Percentiles rank a stretch among this genome's conserved stretches.
These are phyloP conservation scores for Hydnomerulius pinastri DNA, from an alignment of 768 basidiomycete genomes.

Conservation along the genomic window DNA sequence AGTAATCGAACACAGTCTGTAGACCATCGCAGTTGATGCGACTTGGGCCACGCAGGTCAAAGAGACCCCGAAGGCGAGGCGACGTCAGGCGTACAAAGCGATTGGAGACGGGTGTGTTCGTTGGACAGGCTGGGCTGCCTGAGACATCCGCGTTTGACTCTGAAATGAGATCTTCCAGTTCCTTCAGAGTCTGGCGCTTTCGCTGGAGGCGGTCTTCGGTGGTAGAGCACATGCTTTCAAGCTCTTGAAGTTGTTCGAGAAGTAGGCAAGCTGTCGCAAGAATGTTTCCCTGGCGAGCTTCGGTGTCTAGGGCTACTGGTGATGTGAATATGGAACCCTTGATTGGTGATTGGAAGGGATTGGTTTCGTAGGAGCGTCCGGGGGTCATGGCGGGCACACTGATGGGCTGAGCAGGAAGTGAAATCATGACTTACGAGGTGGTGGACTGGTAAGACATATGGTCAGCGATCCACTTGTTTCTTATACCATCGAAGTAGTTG, in stretches of 20 bases:
- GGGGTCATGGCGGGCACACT: constrained; percentile 8
- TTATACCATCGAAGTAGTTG: constrained; percentile 12
- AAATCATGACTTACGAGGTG: not conserved
- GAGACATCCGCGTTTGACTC: constrained; percentile 14
- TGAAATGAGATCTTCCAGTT: constrained; percentile 24
- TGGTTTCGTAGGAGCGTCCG: not conserved
- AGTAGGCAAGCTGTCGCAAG: constrained; percentile 32
- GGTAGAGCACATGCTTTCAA: constrained; percentile 23
- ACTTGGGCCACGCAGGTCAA: constrained; percentile 30
- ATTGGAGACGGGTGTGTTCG: constrained; percentile 22
- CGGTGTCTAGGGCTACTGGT: not conserved
- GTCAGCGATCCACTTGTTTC: constrained; percentile 1
- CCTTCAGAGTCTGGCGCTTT: constrained; percentile 23
- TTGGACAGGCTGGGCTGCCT: constrained; percentile 18
- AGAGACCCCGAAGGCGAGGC: constrained; percentile 33
- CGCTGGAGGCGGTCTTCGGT: constrained; percentile 24
- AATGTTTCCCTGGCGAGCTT: constrained; percentile 18
- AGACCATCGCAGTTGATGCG: constrained; percentile 20
- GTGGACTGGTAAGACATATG: not conserved
- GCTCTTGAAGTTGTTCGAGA: constrained; percentile 26
- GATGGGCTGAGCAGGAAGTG: not conserved
- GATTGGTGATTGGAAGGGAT: constrained; percentile 26
- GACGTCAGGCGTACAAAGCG: constrained; percentile 14
- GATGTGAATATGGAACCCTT: not conserved
- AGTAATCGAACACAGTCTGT: constrained; percentile 29